A percentile compares a stretch with the other conserved stretches of the same genome.
phyloP scores from a whole-genome alignment of 106 monocot genomes.

The Allium fistulosum region DNA sequence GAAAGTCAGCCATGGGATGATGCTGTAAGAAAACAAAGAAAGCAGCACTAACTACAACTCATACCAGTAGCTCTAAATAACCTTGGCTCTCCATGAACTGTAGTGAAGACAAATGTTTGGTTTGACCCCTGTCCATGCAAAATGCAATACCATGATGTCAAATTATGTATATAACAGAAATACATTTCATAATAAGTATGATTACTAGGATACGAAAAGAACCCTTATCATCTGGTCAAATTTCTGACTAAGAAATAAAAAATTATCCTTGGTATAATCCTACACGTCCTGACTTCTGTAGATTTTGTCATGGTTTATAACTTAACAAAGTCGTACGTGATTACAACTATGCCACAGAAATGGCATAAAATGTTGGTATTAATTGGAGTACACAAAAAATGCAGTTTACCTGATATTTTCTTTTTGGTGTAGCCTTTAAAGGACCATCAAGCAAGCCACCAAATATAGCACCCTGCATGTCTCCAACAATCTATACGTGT shows the following conservation, averaged over 20 bases:
- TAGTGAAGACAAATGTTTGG: slow-evolving; percentile 89
- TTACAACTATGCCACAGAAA: slow-evolving; percentile 14
- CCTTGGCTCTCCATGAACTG: slow-evolving; percentile 78
- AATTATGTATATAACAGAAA: no score
- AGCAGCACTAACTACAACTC: not conserved
- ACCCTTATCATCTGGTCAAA: no score
- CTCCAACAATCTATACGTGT: slow-evolving; percentile 63
- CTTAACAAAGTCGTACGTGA: not conserved
- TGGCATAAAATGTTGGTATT: no score
- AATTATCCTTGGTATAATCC: no score
- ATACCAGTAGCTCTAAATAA: slow-evolving; percentile 93
- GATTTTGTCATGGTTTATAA: not conserved
- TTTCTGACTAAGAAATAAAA: no score
- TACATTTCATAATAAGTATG: no score
- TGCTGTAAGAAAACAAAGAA: not conserved
- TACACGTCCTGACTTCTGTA: no score
- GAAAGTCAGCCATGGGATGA: not conserved
- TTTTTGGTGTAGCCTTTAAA: slow-evolving; percentile 66
- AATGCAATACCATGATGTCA: not conserved
- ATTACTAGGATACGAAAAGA: no score
- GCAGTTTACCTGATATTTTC: slow-evolving; percentile 78
- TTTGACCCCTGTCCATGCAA: slow-evolving; percentile 48
- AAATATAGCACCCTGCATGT: slow-evolving; percentile 89
- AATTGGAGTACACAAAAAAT: no score
- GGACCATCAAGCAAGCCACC: slow-evolving; percentile 81